A percentile compares a stretch with the other conserved stretches of the same genome.
Conservation (phyloP, 1,139 yeast species). For the Candida mesenterica region DNA sequence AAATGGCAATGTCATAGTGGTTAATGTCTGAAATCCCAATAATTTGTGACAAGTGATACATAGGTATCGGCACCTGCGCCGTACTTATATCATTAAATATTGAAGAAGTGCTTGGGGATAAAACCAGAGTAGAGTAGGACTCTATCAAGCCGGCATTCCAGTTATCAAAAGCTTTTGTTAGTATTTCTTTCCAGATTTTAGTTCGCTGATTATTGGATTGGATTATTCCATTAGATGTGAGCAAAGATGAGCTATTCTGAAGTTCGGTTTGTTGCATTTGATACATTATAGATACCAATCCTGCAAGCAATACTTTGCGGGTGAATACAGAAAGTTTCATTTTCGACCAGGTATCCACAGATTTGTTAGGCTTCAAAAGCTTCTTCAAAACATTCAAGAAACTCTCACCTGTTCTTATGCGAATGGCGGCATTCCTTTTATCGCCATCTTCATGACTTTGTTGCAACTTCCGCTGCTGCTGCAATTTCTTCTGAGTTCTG, state of each 20-base stretch:
- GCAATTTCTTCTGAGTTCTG: constrained; percentile 37
- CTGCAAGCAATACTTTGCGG: constrained; percentile 64
- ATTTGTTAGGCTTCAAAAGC: constrained; percentile 25
- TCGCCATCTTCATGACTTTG: constrained; percentile 4
- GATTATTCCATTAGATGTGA: constrained; percentile 24
- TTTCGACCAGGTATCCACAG: constrained; percentile 13
- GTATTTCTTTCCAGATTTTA: constrained; percentile 20
- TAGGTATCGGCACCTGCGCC: constrained; percentile 23
- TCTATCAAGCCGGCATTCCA: constrained; percentile 20
- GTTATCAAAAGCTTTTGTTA: constrained; percentile 22
- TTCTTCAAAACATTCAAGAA: constrained; percentile 37
- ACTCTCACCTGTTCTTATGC: constrained; percentile 27
- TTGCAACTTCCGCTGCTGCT: constrained; percentile 10
- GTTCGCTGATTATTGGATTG: constrained; percentile 14
- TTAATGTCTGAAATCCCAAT: constrained; percentile 60
- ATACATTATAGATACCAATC: constrained; percentile 64
- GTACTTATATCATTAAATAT: constrained; percentile 16
- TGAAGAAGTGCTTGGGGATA: constrained; percentile 11
- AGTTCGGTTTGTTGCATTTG: constrained; percentile 75
- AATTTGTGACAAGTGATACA: constrained; percentile 72
- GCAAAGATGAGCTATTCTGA: constrained; percentile 50
- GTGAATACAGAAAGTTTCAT: constrained; percentile 44
- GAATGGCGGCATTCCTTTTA: constrained; percentile 12
- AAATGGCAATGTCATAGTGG: constrained; percentile 75
- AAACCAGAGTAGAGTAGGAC: constrained; percentile 8